Conservation (phyloP, 352 stramenopile genomes). For the Pythium utonaiense region DNA sequence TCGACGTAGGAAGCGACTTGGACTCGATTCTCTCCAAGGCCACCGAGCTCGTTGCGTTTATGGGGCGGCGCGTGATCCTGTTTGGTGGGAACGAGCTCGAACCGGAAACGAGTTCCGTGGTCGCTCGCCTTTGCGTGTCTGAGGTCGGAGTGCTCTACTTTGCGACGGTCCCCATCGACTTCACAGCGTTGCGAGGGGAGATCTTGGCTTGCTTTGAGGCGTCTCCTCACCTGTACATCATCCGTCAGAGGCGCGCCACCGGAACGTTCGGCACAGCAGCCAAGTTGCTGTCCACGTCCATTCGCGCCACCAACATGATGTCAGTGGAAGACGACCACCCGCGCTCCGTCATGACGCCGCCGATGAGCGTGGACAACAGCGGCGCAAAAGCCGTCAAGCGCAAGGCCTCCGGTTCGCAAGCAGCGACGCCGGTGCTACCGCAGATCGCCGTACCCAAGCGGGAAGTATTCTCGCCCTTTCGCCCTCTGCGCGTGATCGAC, state of each 20-base stretch:
- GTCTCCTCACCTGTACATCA: slow-evolving; percentile 49
- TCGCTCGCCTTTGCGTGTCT: slow-evolving; percentile 40
- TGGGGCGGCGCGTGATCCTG: slow-evolving; percentile 51
- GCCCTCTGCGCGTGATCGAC: slow-evolving; percentile 10
- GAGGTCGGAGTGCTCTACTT: slow-evolving; percentile 57
- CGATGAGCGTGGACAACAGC: slow-evolving; percentile 5
- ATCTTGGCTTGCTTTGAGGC: slow-evolving; percentile 56
- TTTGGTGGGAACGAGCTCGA: slow-evolving; percentile 46
- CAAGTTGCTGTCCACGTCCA: slow-evolving; percentile 28
- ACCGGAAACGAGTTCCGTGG: slow-evolving; percentile 26
- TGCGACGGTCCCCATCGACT: slow-evolving; percentile 53
- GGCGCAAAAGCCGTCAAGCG: slow-evolving; percentile 9
- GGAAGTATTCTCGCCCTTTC: slow-evolving; percentile 16
- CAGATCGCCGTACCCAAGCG: slow-evolving; percentile 2
- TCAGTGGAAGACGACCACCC: slow-evolving; percentile 15
- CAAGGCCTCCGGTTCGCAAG: slow-evolving; percentile 5
- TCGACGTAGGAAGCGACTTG: slow-evolving; percentile 51
- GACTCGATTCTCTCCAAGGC: slow-evolving; percentile 44
- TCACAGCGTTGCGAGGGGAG: slow-evolving; percentile 45
- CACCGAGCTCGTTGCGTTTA: slow-evolving; percentile 26
- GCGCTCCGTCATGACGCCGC: slow-evolving; percentile 11
- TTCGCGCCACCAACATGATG: slow-evolving; percentile 34
- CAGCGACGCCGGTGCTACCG: neutral
- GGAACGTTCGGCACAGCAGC: slow-evolving; percentile 15
- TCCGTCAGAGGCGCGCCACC: slow-evolving; percentile 34